Conservation (phyloP, 805 yeast genomes). For the Candida railenensis region DNA sequence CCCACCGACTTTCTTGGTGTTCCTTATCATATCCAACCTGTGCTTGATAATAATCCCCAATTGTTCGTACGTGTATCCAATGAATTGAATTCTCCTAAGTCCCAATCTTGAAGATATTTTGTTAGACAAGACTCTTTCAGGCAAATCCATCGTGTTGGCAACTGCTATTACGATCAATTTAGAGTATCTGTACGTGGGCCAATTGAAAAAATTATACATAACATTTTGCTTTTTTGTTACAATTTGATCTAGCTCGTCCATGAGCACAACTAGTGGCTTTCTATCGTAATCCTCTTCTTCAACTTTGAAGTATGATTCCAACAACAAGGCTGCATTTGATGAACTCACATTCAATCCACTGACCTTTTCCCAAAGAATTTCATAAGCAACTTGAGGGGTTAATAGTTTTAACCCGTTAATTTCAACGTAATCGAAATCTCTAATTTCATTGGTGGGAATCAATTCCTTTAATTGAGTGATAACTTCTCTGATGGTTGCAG, state of each 20-base stretch:
- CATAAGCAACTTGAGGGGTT: conserved; percentile 80
- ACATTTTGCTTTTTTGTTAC: conserved; percentile 80
- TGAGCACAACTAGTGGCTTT: conserved; percentile 66
- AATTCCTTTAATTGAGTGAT: conserved; percentile 58
- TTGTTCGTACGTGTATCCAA: conserved; percentile 83
- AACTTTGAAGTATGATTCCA: conserved; percentile 68
- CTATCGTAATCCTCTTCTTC: conserved; percentile 25
- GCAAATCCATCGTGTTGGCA: conserved; percentile 96
- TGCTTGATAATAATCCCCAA: conserved; percentile 71
- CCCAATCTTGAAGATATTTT: conserved; percentile 93
- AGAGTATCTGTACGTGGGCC: conserved; percentile 87
- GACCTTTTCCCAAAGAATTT: conserved; percentile 74
- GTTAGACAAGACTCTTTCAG: conserved; percentile 83
- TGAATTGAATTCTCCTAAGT: conserved; percentile 77
- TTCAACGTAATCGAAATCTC: conserved; percentile 71
- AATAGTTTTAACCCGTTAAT: conserved; percentile 87
- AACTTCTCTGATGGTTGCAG: conserved; percentile 89
- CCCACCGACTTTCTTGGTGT: conserved; percentile 15
- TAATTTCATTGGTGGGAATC: conserved; percentile 22
- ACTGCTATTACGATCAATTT: conserved; percentile 86
- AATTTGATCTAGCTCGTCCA: conserved; percentile 93
- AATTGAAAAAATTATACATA: conserved; percentile 93
- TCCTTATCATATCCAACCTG: conserved; percentile 51
- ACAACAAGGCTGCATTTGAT: conserved; percentile 58
- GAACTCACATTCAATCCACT: conserved; percentile 57